These are phyloP conservation scores for Hibiscus syriacus DNA, from an alignment of 345 rosid species.

Conservation along the genomic window DNA sequence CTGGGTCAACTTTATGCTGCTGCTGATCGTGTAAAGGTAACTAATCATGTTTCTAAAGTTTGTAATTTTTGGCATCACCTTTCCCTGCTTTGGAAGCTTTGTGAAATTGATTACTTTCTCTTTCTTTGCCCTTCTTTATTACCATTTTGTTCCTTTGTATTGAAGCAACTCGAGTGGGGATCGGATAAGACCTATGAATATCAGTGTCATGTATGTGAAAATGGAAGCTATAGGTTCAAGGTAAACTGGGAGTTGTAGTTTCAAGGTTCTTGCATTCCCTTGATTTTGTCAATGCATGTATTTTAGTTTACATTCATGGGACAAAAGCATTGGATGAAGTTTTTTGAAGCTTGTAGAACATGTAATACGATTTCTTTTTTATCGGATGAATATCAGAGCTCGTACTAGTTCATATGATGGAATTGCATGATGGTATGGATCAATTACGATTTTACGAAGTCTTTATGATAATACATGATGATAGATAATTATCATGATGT, in stretches of 20 bases:
- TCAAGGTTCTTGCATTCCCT: background rate
- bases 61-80: background rate
- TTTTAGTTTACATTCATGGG: background rate
- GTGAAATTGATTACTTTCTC: background rate
- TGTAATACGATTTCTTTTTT: background rate
- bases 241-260: conserved; percentile 19
- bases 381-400: background rate
- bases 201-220: conserved; percentile 43
- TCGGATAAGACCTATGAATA: conserved; percentile 36
- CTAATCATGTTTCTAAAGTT: background rate
- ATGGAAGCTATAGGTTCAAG: conserved; percentile 47
- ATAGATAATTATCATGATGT: background rate
- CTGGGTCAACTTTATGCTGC: conserved; percentile 3
- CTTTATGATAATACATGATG: background rate
- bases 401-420: background rate
- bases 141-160: background rate
- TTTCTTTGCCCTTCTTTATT: background rate
- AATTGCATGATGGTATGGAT: background rate
- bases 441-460: background rate
- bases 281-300: background rate
- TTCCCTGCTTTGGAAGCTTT: background rate
- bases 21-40: conserved; percentile 26
- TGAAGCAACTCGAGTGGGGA: conserved; percentile 48
- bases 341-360: background rate
- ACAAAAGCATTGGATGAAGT: background rate